A percentile compares a stretch with the other conserved stretches of the same genome.
phyloP scores from a whole-genome alignment of 441 rosid species.

The Gossypium trilobum region DNA sequence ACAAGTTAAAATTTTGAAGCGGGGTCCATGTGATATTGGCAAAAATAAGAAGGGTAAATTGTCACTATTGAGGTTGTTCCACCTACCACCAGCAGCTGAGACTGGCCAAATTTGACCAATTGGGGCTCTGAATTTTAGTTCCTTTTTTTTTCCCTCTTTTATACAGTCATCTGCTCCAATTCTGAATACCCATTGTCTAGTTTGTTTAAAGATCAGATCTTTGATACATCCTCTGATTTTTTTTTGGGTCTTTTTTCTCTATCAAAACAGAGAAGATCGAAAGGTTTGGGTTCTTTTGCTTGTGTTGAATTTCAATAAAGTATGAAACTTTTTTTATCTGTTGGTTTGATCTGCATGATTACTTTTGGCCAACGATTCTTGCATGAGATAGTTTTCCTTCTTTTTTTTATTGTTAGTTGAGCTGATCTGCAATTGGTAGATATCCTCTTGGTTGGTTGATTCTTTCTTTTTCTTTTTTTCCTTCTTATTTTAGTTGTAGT shows the following conservation, averaged over 20 bases:
- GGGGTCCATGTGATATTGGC: too few relatives aligned
- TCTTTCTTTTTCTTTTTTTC: neutral
- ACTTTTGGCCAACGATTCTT: neutral
- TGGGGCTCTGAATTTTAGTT: neutral
- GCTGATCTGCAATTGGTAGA: slow-evolving; percentile 22
- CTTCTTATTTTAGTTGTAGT: neutral
- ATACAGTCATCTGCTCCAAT: neutral
- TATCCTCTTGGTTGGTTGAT: neutral
- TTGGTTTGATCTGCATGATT: neutral
- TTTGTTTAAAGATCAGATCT: slow-evolving; percentile 14
- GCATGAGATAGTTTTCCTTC: neutral
- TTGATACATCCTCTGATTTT: neutral
- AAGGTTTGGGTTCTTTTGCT: slow-evolving; percentile 7
- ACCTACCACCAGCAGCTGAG: neutral
- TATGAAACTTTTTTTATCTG: neutral
- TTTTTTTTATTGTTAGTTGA: neutral
- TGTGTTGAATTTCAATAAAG: neutral
- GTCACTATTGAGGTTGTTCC: neutral
- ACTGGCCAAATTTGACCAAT: slow-evolving; percentile 25
- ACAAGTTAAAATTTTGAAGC: too few relatives aligned
- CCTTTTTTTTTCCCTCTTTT: neutral
- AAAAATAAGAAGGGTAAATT: neutral
- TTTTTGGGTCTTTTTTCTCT: neutral
- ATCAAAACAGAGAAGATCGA: neutral
- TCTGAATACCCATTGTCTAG: neutral